Evolutionary conservation across 2,329 filamentous ascomycete genomes (phyloP).

Genomic region (Leptodontidium sp.): DNA sequence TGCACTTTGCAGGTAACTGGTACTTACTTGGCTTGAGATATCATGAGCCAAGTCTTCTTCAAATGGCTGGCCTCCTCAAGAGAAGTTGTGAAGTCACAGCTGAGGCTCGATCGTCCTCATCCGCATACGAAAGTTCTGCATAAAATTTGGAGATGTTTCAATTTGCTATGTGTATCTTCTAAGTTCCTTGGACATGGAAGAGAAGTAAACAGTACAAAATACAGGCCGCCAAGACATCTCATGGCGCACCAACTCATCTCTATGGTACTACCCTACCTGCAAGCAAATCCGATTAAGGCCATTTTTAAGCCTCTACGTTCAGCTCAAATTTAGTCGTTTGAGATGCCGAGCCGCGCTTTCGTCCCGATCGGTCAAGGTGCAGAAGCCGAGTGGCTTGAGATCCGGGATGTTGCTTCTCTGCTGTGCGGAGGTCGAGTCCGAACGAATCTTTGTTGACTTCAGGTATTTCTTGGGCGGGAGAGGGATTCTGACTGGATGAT

Average conservation of each 20-base stretch:
- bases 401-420: too few species aligned
- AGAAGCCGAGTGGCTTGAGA: background rate
- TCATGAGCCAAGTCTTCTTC: background rate
- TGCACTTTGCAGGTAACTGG: background rate
- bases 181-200: background rate
- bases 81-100: background rate
- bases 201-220: background rate
- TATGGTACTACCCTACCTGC: background rate
- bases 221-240: background rate
- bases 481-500: too few species aligned
- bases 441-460: constrained; percentile 15
- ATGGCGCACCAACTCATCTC: background rate
- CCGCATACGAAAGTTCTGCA: background rate
- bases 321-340: too few species aligned
- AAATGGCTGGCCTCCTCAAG: background rate
- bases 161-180: background rate
- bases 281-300: background rate
- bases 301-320: background rate
- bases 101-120: background rate
- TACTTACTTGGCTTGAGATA: background rate
- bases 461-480: background rate
- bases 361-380: background rate
- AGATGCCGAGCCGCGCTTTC: background rate
- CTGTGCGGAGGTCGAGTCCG: background rate
- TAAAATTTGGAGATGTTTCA: background rate